phyloP scores from a whole-genome alignment of 1,284 basidiomycete species.

The Fistulinella cinereoalba region DNA sequence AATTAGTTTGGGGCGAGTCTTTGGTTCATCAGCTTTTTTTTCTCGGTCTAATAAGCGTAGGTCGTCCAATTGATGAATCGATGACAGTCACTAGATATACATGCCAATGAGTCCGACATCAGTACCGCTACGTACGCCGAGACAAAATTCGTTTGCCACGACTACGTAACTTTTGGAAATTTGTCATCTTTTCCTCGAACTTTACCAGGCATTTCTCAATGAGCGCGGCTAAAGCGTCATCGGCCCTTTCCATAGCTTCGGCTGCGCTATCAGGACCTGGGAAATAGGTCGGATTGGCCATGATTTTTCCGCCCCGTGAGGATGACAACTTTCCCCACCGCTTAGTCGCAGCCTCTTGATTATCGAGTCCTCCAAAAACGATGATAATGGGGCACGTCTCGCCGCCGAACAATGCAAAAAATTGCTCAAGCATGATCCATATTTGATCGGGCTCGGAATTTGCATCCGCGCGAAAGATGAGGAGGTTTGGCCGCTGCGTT shows the following conservation, averaged over 20 bases:
- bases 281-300: slow-evolving; percentile 24
- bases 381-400: slow-evolving; percentile 22
- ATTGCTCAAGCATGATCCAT: slow-evolving; percentile 20
- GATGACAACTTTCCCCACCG: slow-evolving; percentile 18
- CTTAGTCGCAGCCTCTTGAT: slow-evolving; percentile 12
- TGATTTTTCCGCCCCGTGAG: slow-evolving; percentile 8
- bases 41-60: too few relatives aligned
- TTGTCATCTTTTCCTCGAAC: slow-evolving; percentile 22
- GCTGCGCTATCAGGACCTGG: slow-evolving; percentile 9
- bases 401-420: slow-evolving; percentile 20
- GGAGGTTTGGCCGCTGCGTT: slow-evolving; percentile 18
- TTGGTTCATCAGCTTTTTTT: too few relatives aligned
- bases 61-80: too few relatives aligned
- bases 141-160: slow-evolving; percentile 16
- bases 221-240: slow-evolving; percentile 17
- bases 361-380: slow-evolving; percentile 23
- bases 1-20: too few relatives aligned
- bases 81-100: too few relatives aligned
- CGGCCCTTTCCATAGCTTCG: slow-evolving; percentile 19
- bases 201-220: slow-evolving; percentile 22
- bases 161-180: slow-evolving; percentile 21
- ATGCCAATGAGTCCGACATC: too few relatives aligned
- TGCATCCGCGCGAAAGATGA: slow-evolving; percentile 23
- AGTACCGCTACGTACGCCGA: too few relatives aligned
- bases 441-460: slow-evolving; percentile 6